Base-by-base conservation (phyloP, 495 filamentous ascomycete species). In the Talaromyces wortmannii region DNA sequence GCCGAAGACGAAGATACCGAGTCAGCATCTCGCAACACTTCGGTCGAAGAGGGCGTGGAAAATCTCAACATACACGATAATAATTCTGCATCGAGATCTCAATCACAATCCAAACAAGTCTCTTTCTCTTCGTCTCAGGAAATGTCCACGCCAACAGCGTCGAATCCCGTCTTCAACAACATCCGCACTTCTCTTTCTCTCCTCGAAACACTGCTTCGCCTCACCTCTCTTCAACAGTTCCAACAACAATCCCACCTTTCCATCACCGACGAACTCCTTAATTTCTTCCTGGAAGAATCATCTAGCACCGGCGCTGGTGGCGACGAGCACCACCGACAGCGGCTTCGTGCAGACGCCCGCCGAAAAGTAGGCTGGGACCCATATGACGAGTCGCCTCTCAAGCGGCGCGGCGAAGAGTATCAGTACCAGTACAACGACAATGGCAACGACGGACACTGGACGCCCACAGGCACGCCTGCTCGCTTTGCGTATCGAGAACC, bases 171-270 rank as follows among this genome's bases (percentile, higher is more conserved):
- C 3, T 73, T 69, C 63, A 71, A 74, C 57, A 71, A 75, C 31
- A 85, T 96, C 52, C 83, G 84, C 12, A 92, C 92, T 12, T 92
- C 88, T 0, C 83, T 99, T 7, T 97, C 94, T 7, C 84, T 97
- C 48, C 83, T 99, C 17, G 95, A 99, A 69, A 95, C 91, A 70
- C 78, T 97, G 43, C 83, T 99, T 54, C 92, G 95, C 53, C 83
- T 99, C 18, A 89, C 88, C 7, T 87, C 90, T 45, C 79, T 97
- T n/a, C 94, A 97, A 67, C 92, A 97, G 75, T 96, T 94, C 70
- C 90, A 96, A 63, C 95, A 99, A 79, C 79, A 85, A 44, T 90
- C 91, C 1, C 95, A 99, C 61, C 82, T 97, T 31, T 80, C 90
- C 33, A 95, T 97, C 61, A 89, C 87, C n/a, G 95, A 99, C 64